phyloP scores from a whole-genome alignment of 768 basidiomycete genomes.

The Saitozyma sp. region DNA sequence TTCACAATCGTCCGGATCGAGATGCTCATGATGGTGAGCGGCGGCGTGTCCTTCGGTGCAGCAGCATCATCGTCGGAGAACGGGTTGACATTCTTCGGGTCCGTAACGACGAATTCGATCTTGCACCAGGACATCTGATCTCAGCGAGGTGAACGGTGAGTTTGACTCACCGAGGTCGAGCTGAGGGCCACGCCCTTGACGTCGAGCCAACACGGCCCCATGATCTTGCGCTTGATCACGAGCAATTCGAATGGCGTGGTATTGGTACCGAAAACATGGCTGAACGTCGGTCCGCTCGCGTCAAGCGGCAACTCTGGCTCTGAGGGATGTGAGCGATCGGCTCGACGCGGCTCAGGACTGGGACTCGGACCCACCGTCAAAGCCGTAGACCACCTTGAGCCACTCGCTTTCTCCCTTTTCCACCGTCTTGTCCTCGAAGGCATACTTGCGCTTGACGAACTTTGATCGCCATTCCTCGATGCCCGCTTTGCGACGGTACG shows the following conservation, averaged over 20 bases:
- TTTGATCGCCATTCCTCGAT: conserved; percentile 78
- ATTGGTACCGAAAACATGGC: conserved; percentile 83
- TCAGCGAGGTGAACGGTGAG: neutral
- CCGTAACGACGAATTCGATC: conserved; percentile 75
- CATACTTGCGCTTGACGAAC: conserved; percentile 85
- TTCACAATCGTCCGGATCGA: conserved; percentile 88
- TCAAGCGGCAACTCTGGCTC: conserved; percentile 73
- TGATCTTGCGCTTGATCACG: conserved; percentile 92
- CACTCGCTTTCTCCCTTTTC: conserved; percentile 75
- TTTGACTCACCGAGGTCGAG: conserved; percentile 68
- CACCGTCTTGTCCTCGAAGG: conserved; percentile 80
- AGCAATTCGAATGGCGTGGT: conserved; percentile 90
- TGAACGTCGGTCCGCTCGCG: conserved; percentile 77
- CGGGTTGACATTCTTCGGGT: conserved; percentile 86
- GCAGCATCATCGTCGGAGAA: conserved; percentile 69
- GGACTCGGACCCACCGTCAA: conserved; percentile 63
- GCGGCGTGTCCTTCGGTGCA: conserved; percentile 78
- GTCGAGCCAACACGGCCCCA: conserved; percentile 97
- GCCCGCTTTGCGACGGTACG: conserved; percentile 67
- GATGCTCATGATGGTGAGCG: conserved; percentile 85
- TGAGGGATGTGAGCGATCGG: conserved; percentile 41
- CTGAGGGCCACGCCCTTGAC: conserved; percentile 75
- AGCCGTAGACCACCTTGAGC: conserved; percentile 92
- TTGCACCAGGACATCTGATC: conserved; percentile 97
- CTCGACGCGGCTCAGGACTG: neutral